A percentile compares a stretch with the other conserved stretches of the same genome.
These are phyloP conservation scores for Candida qinlingensis DNA, from an alignment of 805 yeast genomes.

Conservation along the genomic window DNA sequence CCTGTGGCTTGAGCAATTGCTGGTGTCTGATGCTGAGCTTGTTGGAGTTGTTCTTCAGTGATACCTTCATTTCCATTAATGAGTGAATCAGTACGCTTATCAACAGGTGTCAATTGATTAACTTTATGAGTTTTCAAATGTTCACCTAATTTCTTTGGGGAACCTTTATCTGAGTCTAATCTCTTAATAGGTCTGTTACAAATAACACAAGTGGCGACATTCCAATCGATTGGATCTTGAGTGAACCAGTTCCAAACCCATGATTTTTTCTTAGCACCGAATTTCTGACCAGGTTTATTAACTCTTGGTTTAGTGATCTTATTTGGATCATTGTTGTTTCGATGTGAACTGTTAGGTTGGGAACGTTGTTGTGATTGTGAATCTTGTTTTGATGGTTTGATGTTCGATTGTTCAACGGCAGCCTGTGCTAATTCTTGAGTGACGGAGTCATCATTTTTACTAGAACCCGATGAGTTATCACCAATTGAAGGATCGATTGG, in stretches of 20 bases:
- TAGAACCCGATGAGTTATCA: constrained; percentile 12
- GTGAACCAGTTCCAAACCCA: constrained; percentile 64
- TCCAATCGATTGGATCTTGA: constrained; percentile 43
- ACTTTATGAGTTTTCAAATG: constrained; percentile 52
- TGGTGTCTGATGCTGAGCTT: background rate
- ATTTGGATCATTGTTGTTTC: background rate
- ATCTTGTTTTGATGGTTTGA: constrained; percentile 1
- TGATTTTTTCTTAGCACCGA: constrained; percentile 56
- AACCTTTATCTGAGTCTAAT: constrained; percentile 48
- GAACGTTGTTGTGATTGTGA: background rate
- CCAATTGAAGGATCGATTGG: constrained; percentile 25
- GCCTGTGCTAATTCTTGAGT: constrained; percentile 18
- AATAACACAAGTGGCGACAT: constrained; percentile 48
- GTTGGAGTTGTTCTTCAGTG: background rate
- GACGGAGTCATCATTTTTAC: constrained; percentile 1
- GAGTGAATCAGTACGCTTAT: constrained; percentile 1
- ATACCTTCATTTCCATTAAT: background rate
- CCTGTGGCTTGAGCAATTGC: background rate
- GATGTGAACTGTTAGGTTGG: background rate
- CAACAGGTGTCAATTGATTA: constrained; percentile 22
- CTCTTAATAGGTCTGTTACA: constrained; percentile 47
- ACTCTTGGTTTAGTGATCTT: constrained; percentile 23
- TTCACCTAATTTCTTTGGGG: constrained; percentile 54
- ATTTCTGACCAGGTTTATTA: constrained; percentile 49
- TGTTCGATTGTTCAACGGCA: constrained; percentile 19